These are phyloP conservation scores for Eucalyptus cloeziana DNA, from an alignment of 345 rosid genomes.

Conservation along the genomic window DNA sequence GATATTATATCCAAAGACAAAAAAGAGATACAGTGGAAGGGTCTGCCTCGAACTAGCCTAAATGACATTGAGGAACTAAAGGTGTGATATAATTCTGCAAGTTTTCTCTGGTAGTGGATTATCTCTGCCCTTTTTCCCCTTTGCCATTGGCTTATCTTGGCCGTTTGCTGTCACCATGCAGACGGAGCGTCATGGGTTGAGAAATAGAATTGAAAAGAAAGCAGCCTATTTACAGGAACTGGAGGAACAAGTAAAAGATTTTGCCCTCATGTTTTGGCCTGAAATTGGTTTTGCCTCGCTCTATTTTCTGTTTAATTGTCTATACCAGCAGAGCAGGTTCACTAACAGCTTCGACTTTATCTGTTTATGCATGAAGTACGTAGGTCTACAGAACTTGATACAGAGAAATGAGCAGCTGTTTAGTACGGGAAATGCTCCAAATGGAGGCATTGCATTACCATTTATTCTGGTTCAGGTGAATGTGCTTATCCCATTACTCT, in stretches of 20 bases:
- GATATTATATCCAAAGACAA: conserved; percentile 97
- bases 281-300: not conserved
- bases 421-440: conserved; percentile 72
- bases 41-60: conserved; percentile 91
- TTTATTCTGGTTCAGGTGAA: conserved; percentile 97
- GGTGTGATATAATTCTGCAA: conserved; percentile 26
- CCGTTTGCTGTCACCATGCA: conserved; percentile 8
- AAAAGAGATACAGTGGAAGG: conserved; percentile 97
- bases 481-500: not conserved
- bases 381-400: conserved; percentile 85
- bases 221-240: conserved; percentile 76
- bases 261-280: not conserved
- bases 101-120: not conserved
- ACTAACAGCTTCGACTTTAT: not conserved
- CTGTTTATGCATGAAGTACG: conserved; percentile 28
- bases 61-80: conserved; percentile 90
- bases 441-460: conserved; percentile 89
- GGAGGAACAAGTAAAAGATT: conserved; percentile 80
- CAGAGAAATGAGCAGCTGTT: conserved; percentile 74
- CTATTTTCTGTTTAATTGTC: not conserved
- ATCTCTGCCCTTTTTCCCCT: not conserved
- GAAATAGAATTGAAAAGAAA: conserved; percentile 85
- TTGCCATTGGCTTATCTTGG: not conserved
- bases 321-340: not conserved
- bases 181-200: conserved; percentile 60